Percentiles rank a stretch among this genome's conserved stretches.
Conservation (phyloP, 164 flowering plant species). For the Dillenia suffruticosa region DNA sequence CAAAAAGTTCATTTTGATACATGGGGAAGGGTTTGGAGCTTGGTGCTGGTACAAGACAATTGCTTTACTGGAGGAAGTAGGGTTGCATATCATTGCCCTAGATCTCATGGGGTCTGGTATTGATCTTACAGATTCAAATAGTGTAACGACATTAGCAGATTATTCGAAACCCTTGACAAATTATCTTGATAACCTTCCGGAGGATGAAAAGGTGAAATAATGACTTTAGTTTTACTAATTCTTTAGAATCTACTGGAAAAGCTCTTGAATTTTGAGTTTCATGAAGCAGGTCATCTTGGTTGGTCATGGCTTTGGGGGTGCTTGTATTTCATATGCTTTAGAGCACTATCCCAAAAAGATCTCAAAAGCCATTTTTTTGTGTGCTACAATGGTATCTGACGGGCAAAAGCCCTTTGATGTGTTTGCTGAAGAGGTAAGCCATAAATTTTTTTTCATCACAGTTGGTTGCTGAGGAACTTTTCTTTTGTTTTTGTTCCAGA, state of each 20-base stretch:
- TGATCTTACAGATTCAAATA: conserved; percentile 52
- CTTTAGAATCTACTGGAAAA: not conserved
- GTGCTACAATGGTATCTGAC: conserved; percentile 87
- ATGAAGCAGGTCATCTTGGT: conserved; percentile 79
- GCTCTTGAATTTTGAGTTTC: not conserved
- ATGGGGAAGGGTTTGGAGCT: conserved; percentile 99
- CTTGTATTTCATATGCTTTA: conserved; percentile 84
- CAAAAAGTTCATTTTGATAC: conserved; percentile 71
- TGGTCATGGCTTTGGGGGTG: conserved; percentile 96
- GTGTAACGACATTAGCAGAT: conserved; percentile 54
- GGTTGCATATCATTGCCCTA: conserved; percentile 61
- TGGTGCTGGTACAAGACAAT: conserved; percentile 99
- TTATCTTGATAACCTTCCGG: conserved; percentile 62
- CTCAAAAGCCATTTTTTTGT: conserved; percentile 78
- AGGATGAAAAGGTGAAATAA: conserved; percentile 69
- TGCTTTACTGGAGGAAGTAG: conserved; percentile 84
- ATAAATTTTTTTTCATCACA: not conserved
- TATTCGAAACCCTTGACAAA: conserved; percentile 80
- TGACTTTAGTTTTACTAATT: not conserved
- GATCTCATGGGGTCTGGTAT: conserved; percentile 93
- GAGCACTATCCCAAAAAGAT: conserved; percentile 71
- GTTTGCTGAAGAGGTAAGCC: conserved; percentile 76
- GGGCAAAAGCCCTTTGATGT: conserved; percentile 93
- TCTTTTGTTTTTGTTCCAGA: not conserved
- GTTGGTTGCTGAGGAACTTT: not conserved